Base-by-base conservation (phyloP, 306 rosid species). In the Abrus precatorius region DNA sequence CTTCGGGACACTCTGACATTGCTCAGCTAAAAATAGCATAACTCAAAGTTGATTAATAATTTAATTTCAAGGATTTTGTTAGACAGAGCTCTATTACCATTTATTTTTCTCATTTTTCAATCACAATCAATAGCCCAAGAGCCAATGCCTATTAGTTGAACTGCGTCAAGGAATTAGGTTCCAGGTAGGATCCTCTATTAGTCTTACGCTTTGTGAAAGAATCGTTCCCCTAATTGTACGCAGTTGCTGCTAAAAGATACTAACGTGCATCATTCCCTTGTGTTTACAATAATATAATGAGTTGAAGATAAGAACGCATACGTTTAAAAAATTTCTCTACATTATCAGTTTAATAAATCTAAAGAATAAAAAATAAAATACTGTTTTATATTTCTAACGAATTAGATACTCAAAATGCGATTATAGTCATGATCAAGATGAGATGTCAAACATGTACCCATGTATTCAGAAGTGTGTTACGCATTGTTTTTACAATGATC, bases 401-500 rank as follows among this genome's bases (percentile, higher is more conserved):
- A 30, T 38, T 9, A 27, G 66, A 41, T 7, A 57, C 65, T 67
- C 57, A 41, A 75, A 28, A 66, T 55, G 63, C 2, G 7, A 60
- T 13, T 59, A 63, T n/a, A 66, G 13, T 29, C 47, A 63, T 7
- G 40, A 75, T 33, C 30, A 76, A 62, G 6, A 83, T 6, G 38
- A 43, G 55, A 33, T 8, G 38, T 49, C 7, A 61, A 59, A 59
- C 33, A 36, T 55, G 52, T 40, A 67, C 44, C 3, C 1, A 52
- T 73, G 29, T 82, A 45, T 66, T 12, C 57, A 44, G 38, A 77
- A 11, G 36, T 75, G 27, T 77, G 43, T 44, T 13, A 84, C 63
- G 27, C 63, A 55, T 29, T 76, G 66, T 48, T 85, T 53, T 80
- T 76, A 82, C 72, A 70, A 69, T 20, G 40, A 76, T 3, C 40